Percentiles rank a stretch among this genome's conserved stretches.
These are phyloP conservation scores for Leishmania aethiopica DNA, from an alignment of 208 protist species.

Conservation along the genomic window DNA sequence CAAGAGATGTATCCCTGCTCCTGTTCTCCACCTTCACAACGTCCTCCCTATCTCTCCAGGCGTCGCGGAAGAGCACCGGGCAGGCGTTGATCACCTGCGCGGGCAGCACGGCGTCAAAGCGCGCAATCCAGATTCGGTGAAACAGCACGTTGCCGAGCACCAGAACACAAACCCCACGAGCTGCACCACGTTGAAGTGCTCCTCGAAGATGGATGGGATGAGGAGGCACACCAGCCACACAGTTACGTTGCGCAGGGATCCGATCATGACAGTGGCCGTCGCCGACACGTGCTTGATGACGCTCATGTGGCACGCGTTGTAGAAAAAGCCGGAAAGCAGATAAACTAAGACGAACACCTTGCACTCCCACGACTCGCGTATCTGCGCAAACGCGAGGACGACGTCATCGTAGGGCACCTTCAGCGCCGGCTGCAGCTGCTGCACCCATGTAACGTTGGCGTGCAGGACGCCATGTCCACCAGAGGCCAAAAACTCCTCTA, in stretches of 20 bases:
- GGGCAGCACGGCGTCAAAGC: slow-evolving; percentile 52
- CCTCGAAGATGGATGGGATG: slow-evolving; percentile 62
- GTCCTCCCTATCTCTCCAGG: background rate
- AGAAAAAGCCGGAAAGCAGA: slow-evolving; percentile 56
- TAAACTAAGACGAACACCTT: slow-evolving; percentile 47
- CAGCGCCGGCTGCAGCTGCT: slow-evolving; percentile 21
- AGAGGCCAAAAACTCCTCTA: slow-evolving; percentile 17
- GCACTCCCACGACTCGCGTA: slow-evolving; percentile 45
- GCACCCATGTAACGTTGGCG: slow-evolving; percentile 29
- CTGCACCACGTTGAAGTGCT: slow-evolving; percentile 70
- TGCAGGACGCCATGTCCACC: slow-evolving; percentile 8
- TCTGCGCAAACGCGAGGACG: slow-evolving; percentile 64
- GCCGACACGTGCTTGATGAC: slow-evolving; percentile 83
- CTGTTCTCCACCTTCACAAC: background rate
- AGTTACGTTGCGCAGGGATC: slow-evolving; percentile 69
- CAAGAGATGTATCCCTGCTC: background rate
- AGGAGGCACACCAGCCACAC: slow-evolving; percentile 70
- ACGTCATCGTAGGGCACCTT: slow-evolving; percentile 74
- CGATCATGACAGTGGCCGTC: slow-evolving; percentile 67
- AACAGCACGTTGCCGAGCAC: slow-evolving; percentile 73
- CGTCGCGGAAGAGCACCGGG: slow-evolving; percentile 38
- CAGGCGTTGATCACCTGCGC: slow-evolving; percentile 32
- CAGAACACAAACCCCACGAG: slow-evolving; percentile 64
- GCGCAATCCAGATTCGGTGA: slow-evolving; percentile 49
- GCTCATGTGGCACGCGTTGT: slow-evolving; percentile 67